phyloP scores from a whole-genome alignment of 2,329 filamentous ascomycete species.

The Ophiosphaerella korrae region DNA sequence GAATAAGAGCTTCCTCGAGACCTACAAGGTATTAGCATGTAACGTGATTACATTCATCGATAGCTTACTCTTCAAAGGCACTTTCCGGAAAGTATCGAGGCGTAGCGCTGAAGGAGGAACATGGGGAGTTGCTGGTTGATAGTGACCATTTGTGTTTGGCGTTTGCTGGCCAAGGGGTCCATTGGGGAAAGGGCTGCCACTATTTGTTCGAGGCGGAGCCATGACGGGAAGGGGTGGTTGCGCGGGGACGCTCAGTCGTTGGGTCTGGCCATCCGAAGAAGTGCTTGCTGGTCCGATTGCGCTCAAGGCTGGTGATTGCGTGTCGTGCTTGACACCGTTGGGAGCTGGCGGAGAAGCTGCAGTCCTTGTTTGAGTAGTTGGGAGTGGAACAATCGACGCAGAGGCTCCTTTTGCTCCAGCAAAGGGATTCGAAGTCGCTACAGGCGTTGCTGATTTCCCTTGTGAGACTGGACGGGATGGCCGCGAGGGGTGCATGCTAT shows the following conservation, averaged over 20 bases:
- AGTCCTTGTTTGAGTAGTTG: constrained; percentile 33
- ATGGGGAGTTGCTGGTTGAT: constrained; percentile 37
- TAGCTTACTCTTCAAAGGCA: constrained; percentile 54
- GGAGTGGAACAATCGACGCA: constrained; percentile 24
- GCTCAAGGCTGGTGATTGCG: constrained; percentile 52
- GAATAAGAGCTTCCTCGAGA: constrained; percentile 66
- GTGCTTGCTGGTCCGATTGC: constrained; percentile 45
- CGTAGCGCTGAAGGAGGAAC: constrained; percentile 37
- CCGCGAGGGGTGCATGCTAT: constrained; percentile 53
- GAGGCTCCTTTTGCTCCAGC: constrained; percentile 30
- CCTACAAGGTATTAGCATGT: constrained; percentile 29
- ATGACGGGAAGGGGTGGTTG: constrained; percentile 44
- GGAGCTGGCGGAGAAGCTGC: constrained; percentile 38
- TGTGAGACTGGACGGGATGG: constrained; percentile 34
- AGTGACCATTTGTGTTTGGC: constrained; percentile 30
- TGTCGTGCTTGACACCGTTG: constrained; percentile 48
- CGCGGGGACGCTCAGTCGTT: constrained; percentile 34
- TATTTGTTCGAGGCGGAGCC: constrained; percentile 48
- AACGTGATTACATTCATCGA: background rate
- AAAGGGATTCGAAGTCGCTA: constrained; percentile 34
- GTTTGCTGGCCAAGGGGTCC: constrained; percentile 31
- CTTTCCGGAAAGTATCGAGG: constrained; percentile 37
- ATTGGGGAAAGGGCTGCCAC: constrained; percentile 51
- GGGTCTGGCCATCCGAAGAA: constrained; percentile 37
- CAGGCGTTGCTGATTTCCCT: constrained; percentile 33